Evolutionary conservation across 257 asterid genomes (phyloP).

Genomic region (Paulownia fortunei): DNA sequence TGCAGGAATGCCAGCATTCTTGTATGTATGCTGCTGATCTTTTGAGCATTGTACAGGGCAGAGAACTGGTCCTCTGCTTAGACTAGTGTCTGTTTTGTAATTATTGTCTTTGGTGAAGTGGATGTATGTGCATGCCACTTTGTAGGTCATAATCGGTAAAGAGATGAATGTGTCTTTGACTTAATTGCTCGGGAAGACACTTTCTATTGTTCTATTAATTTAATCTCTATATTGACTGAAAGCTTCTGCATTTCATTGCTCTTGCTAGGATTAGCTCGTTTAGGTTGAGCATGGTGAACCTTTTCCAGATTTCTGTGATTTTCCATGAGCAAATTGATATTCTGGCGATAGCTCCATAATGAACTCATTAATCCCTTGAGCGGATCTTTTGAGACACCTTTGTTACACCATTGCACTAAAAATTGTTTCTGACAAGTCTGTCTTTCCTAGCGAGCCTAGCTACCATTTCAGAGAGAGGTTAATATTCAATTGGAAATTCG

Average conservation of each 20-base stretch:
- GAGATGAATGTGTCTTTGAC: conserved; percentile 10
- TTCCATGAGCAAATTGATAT: not conserved
- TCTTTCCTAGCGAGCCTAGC: too few relatives aligned
- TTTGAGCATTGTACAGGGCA: conserved; percentile 38
- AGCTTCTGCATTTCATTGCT: not conserved
- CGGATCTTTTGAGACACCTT: too few relatives aligned
- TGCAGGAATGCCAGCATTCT: conserved; percentile 1
- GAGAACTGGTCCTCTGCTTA: conserved; percentile 36
- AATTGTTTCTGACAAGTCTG: too few relatives aligned
- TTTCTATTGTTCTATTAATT: not conserved
- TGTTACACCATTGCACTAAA: too few relatives aligned
- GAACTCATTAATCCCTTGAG: too few relatives aligned
- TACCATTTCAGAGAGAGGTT: too few relatives aligned
- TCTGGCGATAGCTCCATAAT: too few relatives aligned
- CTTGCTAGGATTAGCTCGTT: not conserved
- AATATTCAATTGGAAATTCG: too few relatives aligned
- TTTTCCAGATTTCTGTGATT: not conserved
- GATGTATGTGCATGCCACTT: conserved; percentile 5
- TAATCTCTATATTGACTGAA: not conserved
- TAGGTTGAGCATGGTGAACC: not conserved
- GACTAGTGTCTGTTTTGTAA: conserved; percentile 20
- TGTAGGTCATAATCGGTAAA: conserved; percentile 22
- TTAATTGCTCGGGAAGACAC: not conserved
- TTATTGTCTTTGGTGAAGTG: not conserved
- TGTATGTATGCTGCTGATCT: conserved; percentile 27